phyloP scores from a whole-genome alignment of 2,329 filamentous ascomycete species.

The Byssochlamys sp. region DNA sequence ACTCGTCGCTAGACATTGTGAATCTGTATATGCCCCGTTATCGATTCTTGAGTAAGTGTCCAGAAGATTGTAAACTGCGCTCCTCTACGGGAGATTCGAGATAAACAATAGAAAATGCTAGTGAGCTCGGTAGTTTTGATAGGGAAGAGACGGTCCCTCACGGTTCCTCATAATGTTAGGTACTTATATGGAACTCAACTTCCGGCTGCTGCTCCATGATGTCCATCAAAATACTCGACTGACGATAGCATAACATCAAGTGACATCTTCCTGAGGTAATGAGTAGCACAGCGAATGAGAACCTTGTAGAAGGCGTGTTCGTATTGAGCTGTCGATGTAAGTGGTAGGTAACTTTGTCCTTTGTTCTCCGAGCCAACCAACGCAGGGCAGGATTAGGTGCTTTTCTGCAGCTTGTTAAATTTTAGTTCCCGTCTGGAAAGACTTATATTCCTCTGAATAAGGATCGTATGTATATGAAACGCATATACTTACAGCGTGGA shows the following conservation, averaged over 20 bases:
- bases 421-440: no score
- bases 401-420: background rate
- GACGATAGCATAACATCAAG: background rate
- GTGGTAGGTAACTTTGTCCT: background rate
- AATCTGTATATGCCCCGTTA: background rate
- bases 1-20: slow-evolving; percentile 12
- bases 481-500: background rate
- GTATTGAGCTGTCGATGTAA: background rate
- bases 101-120: background rate
- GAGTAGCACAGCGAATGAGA: background rate
- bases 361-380: background rate
- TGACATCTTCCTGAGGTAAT: background rate
- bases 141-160: background rate
- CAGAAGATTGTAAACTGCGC: background rate
- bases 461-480: background rate
- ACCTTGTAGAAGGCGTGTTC: background rate
- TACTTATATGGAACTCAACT: background rate
- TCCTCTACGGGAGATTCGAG: background rate
- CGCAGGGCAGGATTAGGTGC: background rate
- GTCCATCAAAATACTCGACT: background rate
- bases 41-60: background rate
- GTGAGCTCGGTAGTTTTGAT: background rate
- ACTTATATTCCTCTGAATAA: background rate
- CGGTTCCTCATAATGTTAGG: background rate
- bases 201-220: background rate